Conservation (phyloP, 441 rosid species). For the Macaranga tanarius region DNA sequence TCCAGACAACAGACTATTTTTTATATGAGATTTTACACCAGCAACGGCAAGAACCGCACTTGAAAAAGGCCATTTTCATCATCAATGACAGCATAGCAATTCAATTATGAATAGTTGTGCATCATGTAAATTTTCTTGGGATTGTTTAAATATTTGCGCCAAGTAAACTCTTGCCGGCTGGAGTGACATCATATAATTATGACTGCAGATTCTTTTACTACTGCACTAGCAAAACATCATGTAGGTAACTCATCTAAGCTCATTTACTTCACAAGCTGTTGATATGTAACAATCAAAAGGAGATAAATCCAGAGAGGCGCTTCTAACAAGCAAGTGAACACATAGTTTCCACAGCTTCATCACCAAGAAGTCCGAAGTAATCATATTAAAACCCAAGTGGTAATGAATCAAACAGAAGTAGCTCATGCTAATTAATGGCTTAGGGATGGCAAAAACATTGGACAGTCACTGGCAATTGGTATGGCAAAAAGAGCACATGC, state of each 20-base stretch:
- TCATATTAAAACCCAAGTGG: not conserved
- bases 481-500: not conserved
- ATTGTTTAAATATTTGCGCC: not conserved
- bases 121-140: not conserved
- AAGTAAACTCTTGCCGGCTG: not conserved
- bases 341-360: not conserved
- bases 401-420: not conserved
- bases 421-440: not conserved
- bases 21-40: not conserved
- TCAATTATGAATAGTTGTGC: not conserved
- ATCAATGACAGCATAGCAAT: not conserved
- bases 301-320: not conserved
- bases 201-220: too few species aligned
- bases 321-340: not conserved
- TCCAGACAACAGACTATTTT: not conserved
- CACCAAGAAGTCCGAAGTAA: too few species aligned
- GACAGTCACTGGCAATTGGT: not conserved
- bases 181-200: not conserved
- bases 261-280: not conserved
- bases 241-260: not conserved
- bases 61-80: slow-evolving; percentile 1
- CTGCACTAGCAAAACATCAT: too few species aligned
- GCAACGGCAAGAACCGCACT: not conserved
- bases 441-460: not conserved
- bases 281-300: slow-evolving; percentile 1